phyloP scores from a whole-genome alignment of 2,329 filamentous ascomycete species.

The Fusarium lateritium region DNA sequence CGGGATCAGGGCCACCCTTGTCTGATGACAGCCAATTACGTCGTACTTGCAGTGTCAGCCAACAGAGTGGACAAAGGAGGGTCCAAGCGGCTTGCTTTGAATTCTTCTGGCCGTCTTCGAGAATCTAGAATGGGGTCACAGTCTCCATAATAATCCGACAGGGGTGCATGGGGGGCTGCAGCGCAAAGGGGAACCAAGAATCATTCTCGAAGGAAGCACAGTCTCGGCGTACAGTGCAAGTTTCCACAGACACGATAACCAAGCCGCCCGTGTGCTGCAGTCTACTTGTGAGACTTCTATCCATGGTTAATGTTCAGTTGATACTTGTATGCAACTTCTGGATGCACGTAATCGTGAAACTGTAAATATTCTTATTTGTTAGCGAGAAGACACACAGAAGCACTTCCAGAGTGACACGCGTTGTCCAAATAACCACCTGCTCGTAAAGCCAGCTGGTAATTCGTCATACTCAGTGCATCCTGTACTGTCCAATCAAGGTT shows the following conservation, averaged over 20 bases:
- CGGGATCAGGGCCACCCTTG: constrained; percentile 14
- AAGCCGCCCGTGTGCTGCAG: neutral
- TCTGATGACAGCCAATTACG: constrained; percentile 25
- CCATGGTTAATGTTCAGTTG: neutral
- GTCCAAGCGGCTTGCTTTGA: constrained; percentile 41
- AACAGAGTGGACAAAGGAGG: constrained; percentile 29
- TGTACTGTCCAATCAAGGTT: constrained; percentile 21
- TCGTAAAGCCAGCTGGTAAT: neutral
- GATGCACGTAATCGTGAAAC: neutral
- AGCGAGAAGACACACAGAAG: neutral
- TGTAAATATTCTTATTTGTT: neutral
- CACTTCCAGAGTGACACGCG: neutral
- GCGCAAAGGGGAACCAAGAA: constrained; percentile 44
- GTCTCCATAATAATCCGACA: constrained; percentile 38
- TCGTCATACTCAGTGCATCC: constrained; percentile 7
- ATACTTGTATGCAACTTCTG: neutral
- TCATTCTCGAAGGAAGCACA: constrained; percentile 50
- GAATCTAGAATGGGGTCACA: constrained; percentile 47
- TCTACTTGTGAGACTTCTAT: neutral
- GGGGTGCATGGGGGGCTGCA: constrained; percentile 32
- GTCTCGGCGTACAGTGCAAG: constrained; percentile 32
- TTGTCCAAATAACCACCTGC: neutral
- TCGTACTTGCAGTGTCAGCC: constrained; percentile 11
- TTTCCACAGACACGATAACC: neutral
- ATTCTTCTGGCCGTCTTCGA: constrained; percentile 51